A percentile compares a stretch with the other conserved stretches of the same genome.
phyloP scores from a whole-genome alignment of 176 grass and related monocot species.

The Aechmea fasciata region DNA sequence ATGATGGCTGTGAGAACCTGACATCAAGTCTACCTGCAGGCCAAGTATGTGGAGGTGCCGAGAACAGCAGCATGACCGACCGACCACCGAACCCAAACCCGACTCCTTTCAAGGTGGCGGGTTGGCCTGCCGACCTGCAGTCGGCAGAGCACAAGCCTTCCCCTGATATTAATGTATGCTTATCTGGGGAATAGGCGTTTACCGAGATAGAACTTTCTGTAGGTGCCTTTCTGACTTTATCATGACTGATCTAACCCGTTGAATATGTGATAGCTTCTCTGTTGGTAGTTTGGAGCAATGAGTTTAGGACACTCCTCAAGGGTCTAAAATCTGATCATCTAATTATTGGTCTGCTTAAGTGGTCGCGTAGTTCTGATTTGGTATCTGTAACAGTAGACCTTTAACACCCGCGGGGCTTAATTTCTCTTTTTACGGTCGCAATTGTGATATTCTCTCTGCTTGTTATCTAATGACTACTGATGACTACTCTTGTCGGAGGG shows the following conservation, averaged over 20 bases:
- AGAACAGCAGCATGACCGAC: slow-evolving; percentile 8
- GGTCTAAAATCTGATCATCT: neutral
- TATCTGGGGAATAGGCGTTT: slow-evolving; percentile 41
- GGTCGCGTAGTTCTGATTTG: neutral
- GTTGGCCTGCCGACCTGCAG: slow-evolving; percentile 44
- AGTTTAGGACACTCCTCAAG: neutral
- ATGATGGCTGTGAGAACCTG: slow-evolving; percentile 22
- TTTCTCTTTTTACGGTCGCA: neutral
- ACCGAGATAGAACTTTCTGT: slow-evolving; percentile 1
- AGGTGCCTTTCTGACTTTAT: too few species aligned
- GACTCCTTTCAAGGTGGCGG: slow-evolving; percentile 37
- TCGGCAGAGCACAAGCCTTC: slow-evolving; percentile 37
- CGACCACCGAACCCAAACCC: slow-evolving; percentile 25
- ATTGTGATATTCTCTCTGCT: neutral
- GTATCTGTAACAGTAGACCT: neutral
- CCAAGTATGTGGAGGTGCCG: slow-evolving; percentile 19
- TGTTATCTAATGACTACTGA: neutral
- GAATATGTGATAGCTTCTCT: too few species aligned
- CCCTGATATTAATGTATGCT: slow-evolving; percentile 71
- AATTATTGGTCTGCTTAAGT: neutral
- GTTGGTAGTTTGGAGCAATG: neutral
- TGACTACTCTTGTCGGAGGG: neutral
- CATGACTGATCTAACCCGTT: too few species aligned
- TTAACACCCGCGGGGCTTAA: neutral
- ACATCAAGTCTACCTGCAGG: neutral